A percentile compares a stretch with the other conserved stretches of the same genome.
Evolutionary conservation across 352 stramenopile species (phyloP).

Genomic region (Peronospora destructor): DNA sequence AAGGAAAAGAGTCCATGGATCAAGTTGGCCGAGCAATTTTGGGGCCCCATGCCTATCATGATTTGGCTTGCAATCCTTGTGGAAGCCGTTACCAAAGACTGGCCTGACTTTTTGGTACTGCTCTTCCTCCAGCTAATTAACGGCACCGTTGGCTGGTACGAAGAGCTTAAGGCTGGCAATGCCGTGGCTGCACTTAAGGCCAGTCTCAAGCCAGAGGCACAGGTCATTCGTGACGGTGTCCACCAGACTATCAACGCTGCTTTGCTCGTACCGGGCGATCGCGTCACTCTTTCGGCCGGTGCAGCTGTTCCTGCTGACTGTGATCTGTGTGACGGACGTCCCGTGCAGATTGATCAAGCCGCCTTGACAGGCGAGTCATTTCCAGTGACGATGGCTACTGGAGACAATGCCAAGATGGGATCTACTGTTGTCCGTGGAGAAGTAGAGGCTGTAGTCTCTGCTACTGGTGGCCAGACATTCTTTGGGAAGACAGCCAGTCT

Average conservation of each 20-base stretch:
- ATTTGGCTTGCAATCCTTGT: slow-evolving; percentile 88
- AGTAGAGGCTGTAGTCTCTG: slow-evolving; percentile 87
- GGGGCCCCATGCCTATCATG: slow-evolving; percentile 86
- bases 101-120: slow-evolving; percentile 59
- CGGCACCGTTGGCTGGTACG: slow-evolving; percentile 62
- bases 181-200: slow-evolving; percentile 85
- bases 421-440: slow-evolving; percentile 86
- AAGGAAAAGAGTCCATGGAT: slow-evolving; percentile 44
- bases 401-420: slow-evolving; percentile 84
- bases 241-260: slow-evolving; percentile 85
- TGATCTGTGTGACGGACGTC: slow-evolving; percentile 71
- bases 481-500: slow-evolving; percentile 84
- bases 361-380: slow-evolving; percentile 93
- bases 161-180: slow-evolving; percentile 76
- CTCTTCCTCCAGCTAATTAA: slow-evolving; percentile 70
- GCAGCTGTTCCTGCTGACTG: slow-evolving; percentile 90
- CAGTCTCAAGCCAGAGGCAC: slow-evolving; percentile 76
- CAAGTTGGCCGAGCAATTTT: slow-evolving; percentile 63
- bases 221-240: slow-evolving; percentile 86
- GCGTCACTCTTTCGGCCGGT: slow-evolving; percentile 86
- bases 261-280: slow-evolving; percentile 90
- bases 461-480: slow-evolving; percentile 88
- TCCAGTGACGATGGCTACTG: slow-evolving; percentile 76
- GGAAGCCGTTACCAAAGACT: slow-evolving; percentile 50
- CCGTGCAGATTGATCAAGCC: slow-evolving; percentile 87